Percentiles rank a stretch among this genome's conserved stretches.
Conservation (phyloP, 164 flowering plant species). For the Amborella trichopoda region DNA sequence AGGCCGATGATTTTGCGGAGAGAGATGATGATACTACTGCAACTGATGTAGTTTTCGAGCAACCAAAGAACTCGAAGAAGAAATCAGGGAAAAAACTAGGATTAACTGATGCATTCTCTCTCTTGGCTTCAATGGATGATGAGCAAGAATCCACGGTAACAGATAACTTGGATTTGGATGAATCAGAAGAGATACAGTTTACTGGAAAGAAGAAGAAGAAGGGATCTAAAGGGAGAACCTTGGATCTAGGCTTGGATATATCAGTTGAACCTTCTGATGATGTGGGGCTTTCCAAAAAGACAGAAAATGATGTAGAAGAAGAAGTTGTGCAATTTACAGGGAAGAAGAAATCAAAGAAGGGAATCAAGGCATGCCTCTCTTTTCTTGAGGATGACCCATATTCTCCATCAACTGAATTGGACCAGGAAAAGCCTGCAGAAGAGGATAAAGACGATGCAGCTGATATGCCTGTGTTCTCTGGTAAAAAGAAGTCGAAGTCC, state of each 20-base stretch:
- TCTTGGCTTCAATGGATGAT: not conserved
- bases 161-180: not conserved
- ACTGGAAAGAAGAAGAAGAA: constrained; percentile 2
- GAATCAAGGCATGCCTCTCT: too few species aligned
- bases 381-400: too few species aligned
- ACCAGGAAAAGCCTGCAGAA: constrained; percentile 11
- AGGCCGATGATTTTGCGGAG: not conserved
- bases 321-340: not conserved
- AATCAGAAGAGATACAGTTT: not conserved
- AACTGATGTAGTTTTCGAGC: not conserved
- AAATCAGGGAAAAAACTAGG: not conserved
- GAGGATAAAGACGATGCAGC: too few species aligned
- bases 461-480: constrained; percentile 26
- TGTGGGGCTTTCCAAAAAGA: not conserved
- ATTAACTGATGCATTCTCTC: not conserved
- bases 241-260: too few species aligned
- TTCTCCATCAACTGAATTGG: not conserved
- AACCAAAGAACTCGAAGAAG: not conserved
- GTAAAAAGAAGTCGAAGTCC: constrained; percentile 33
- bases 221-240: not conserved
- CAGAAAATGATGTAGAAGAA: not conserved
- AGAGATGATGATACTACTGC: not conserved
- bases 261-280: not conserved
- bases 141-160: not conserved
- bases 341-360: not conserved